Evolutionary conservation across 805 yeast genomes (phyloP), one percentile per base, ranked within the genome.

Genomic region (Nakazawaea ambrosiae): DNA sequence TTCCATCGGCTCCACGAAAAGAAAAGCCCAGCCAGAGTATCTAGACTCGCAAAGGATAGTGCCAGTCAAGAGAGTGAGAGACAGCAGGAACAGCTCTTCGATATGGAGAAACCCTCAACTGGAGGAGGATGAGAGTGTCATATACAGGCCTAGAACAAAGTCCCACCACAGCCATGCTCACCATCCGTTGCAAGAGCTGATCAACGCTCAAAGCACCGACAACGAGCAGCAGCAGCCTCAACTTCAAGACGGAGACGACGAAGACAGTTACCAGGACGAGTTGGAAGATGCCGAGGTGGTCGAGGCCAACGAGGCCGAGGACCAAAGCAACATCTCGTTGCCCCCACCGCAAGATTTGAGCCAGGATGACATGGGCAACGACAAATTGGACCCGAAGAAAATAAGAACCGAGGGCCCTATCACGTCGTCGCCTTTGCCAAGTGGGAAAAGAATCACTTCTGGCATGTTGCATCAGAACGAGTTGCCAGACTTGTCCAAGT

Each of bases 361-460:
- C 16, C 36, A 40, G 6, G 57, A 59, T 31, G 20, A 28, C 20
- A n/a, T n/a, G n/a, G n/a, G n/a, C n/a, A 12, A 7, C 11, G n/a
- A 14, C 18, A 42, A 46, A 6, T 27, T 39, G 14, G 39, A 39
- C 7, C 42, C 42, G 6, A 34, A 23, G 17, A 39, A 39, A 22
- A 11, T n/a, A 5, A 18, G 42, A 4, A n/a, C 9, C 4, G 27
- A 33, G 3, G 49, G 50, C 32, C 47, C 51, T 2, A 48, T 51
- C 36, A 32, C 42, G 11, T 55, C 50, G 1, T 56, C 62, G 11
- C 61, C 61, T 5, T 48, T 58, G 4, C 48, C 55, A 23, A 58
- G 58, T 11, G 63, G 63, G 1, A 49, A 48, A 26, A 50, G 65
- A 48, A 58, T 61, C 24, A 57, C 63, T 2, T 58, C 65, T 2